Evolutionary conservation across 139 green algal species (phyloP).

Genomic region (Closterium sp.): DNA sequence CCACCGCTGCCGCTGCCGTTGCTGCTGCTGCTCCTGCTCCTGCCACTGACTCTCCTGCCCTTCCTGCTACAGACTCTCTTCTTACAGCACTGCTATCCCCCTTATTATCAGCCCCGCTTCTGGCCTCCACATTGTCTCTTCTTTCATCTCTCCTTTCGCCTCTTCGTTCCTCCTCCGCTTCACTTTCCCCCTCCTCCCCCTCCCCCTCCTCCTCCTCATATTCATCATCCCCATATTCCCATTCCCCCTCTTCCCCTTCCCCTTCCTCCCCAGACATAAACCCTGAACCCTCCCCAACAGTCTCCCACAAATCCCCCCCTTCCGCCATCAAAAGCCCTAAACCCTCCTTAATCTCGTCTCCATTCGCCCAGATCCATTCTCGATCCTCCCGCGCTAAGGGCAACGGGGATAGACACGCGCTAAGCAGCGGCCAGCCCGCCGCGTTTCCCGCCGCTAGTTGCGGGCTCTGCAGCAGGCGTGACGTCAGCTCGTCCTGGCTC

Average conservation of each 20-base stretch:
- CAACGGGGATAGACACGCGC: not conserved
- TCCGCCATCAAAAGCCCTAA: conserved; percentile 1
- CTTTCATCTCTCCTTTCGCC: no score
- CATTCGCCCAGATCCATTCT: conserved; percentile 17
- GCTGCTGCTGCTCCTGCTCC: no score
- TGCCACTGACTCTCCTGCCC: no score
- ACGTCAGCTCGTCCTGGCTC: not conserved
- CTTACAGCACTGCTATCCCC: no score
- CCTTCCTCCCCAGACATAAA: not conserved
- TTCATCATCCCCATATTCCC: not conserved
- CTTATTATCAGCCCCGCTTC: no score
- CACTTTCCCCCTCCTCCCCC: not conserved
- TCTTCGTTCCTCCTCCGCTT: no score
- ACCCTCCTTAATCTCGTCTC: conserved; percentile 5
- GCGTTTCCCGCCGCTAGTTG: conserved; percentile 12
- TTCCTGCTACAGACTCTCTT: no score
- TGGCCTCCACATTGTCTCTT: no score
- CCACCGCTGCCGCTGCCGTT: not conserved
- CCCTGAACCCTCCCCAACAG: not conserved
- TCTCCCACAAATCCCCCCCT: not conserved
- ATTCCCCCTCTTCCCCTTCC: not conserved
- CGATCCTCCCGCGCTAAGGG: not conserved
- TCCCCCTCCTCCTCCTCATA: conserved; percentile 9
- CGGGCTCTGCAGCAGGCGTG: conserved; percentile 11
- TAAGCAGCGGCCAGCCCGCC: conserved; percentile 13